Conservation (phyloP, 192 early-diverging fungal genomes). For the Podila verticillata region DNA sequence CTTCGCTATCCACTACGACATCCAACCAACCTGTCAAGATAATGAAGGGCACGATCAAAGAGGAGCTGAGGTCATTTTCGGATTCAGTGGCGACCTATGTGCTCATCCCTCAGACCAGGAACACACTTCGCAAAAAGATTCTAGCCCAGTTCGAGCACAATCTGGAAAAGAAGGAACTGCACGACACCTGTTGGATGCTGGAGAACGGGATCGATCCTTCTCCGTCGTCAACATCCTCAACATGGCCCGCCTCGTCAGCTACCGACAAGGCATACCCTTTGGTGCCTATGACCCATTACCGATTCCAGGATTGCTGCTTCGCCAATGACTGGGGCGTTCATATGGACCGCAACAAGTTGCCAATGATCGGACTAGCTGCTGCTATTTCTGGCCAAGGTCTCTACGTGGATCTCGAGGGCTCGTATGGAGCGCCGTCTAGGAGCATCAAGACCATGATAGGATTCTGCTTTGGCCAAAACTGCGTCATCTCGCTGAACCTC, state of each 20-base stretch:
- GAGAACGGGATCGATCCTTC: constrained; percentile 26
- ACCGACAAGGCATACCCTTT: constrained; percentile 14
- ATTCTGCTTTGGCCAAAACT: constrained; percentile 41
- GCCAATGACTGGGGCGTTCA: constrained; percentile 44
- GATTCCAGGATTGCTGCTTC: constrained; percentile 46
- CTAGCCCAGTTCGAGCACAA: constrained; percentile 34
- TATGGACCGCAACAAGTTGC: constrained; percentile 47
- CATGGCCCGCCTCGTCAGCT: not conserved
- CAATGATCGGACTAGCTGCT: constrained; percentile 46
- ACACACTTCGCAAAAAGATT: constrained; percentile 37
- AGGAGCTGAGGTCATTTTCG: constrained; percentile 30
- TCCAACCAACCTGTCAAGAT: constrained; percentile 6
- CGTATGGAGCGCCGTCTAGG: constrained; percentile 41
- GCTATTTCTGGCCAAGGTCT: constrained; percentile 42
- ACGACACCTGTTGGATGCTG: constrained; percentile 35
- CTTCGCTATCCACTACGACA: not conserved
- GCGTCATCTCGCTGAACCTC: constrained; percentile 37
- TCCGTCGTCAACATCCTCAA: not conserved
- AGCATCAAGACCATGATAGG: constrained; percentile 45
- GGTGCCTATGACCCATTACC: constrained; percentile 43
- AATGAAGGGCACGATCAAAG: constrained; percentile 18
- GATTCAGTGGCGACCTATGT: constrained; percentile 40
- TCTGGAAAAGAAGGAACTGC: constrained; percentile 32
- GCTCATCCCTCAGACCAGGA: constrained; percentile 37
- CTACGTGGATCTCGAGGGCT: constrained; percentile 44